Evolutionary conservation across 2,329 filamentous ascomycete genomes (phyloP).

Genomic region (Curvularia lunata): DNA sequence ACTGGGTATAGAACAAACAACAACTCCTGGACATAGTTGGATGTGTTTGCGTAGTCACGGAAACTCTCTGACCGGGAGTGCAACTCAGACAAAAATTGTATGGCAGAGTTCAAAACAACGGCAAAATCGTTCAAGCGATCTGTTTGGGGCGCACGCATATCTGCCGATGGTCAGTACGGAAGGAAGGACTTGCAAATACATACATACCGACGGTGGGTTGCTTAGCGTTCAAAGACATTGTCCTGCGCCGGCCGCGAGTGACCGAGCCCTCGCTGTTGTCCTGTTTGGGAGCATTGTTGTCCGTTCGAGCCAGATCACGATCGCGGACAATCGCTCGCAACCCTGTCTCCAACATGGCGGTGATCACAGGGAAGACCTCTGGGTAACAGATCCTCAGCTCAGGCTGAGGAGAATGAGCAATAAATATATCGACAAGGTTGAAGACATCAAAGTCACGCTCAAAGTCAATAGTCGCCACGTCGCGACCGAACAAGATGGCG

Average conservation of each 20-base stretch:
- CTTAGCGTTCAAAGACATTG: constrained; percentile 70
- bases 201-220: constrained; percentile 49
- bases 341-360: constrained; percentile 85
- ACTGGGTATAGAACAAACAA: constrained; percentile 84
- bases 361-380: constrained; percentile 80
- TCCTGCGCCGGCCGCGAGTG: constrained; percentile 60
- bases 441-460: constrained; percentile 76
- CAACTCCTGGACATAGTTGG: constrained; percentile 81
- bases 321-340: constrained; percentile 61
- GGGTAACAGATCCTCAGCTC: constrained; percentile 73
- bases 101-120: constrained; percentile 74
- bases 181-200: rapidly evolving
- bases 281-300: constrained; percentile 25
- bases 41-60: constrained; percentile 79
- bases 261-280: constrained; percentile 27
- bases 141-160: constrained; percentile 40
- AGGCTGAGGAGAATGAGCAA: constrained; percentile 45
- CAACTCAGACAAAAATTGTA: constrained; percentile 79
- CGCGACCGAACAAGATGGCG: constrained; percentile 83
- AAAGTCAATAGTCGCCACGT: constrained; percentile 76
- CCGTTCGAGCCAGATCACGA: constrained; percentile 33
- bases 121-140: constrained; percentile 62
- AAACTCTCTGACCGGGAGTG: constrained; percentile 79
- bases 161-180: constrained; percentile 31
- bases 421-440: constrained; percentile 75